Base-by-base conservation (phyloP, 2,329 filamentous ascomycete species). In the Colletotrichum eleusines region DNA sequence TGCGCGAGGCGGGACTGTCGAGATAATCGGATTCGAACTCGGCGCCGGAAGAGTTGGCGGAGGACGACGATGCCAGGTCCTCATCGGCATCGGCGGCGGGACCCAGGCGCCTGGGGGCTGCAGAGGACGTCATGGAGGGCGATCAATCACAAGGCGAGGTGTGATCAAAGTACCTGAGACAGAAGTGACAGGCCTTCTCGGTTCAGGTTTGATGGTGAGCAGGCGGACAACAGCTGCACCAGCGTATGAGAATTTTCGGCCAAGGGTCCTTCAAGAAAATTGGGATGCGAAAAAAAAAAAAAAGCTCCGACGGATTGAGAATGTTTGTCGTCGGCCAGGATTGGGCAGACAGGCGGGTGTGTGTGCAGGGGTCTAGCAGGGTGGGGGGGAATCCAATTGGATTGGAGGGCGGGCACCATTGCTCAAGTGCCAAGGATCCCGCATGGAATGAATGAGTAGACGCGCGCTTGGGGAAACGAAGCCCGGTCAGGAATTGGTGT, bases 1-100 rank as follows among this genome's bases (percentile, higher is more conserved):
- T 86, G 73, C 84, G 82, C 46, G 84, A 80, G 58, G 78, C 76
- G 53, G 76, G 75, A 74, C 79, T 83, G 78, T 85, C 83, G 51
- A 88, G 82, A 69, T 81, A 84, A 74, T 88, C 86, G 44, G 87
- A 88, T 75, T 84, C 82, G 66, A 66, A 80, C 50, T 77, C 76
- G 44, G 74, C 74, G 53, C 44, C 63, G 42, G 66, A 67, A 51
- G 67, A 73, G 63, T 48, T 66, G 38, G 72, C 63, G 16, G 66
- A 53, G 20, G 53, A 55, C 50, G 72, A 64, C 26, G 70, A 70
- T 50, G 50, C 58, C 42, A 59, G 59, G 33, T 71, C 46, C 58
- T 68, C 59, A 26, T 67, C 62, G 42, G 67, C 63, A 31, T 60
- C 70, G 44, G 66, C 70, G 26, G 53, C 63, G 33, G 46, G 51